Evolutionary conservation across 208 protist genomes (phyloP), one percentile per base, ranked within the genome.

Genomic region (Novymonas esmeraldas): DNA sequence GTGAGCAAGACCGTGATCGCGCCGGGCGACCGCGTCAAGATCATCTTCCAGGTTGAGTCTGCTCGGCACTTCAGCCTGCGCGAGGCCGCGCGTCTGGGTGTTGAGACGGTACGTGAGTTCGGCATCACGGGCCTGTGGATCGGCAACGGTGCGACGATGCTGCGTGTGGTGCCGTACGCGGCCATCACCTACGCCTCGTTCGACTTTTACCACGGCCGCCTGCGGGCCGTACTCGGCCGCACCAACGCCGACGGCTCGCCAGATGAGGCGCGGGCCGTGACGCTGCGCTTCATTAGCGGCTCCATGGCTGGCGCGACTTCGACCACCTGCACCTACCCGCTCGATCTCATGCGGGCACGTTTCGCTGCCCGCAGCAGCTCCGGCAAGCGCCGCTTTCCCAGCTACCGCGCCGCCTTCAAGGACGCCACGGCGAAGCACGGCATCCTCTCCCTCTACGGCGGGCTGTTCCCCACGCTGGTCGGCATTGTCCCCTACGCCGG

Each of bases 401-500:
- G 85, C 61, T 97, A 97, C 63, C 62, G 66, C 41, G 68, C 64
- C 48, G 89, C 90, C 10, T 92, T 92, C 44, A 71, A 74, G 14
- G 81, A 85, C 7, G 78, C 89, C 11, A 81, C 87, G 20, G 50
- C 51, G 18, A 69, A 64, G 22, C 77, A 93, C 42, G 92, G 92
- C 28, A 28, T 87, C 29, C 58, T 51, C n/a, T 83, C 85, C 9
- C 79, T 97, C 33, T 97, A 95, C 61, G 70, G 70, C 20, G 96
- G 96, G 28, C 75, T 98, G 39, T 73, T 87, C 48, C 93, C 95
- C 2, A 98, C 96, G 1, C 55, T 98, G n/a, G 67, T 94, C 11
- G 96, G 96, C 64, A 98, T 98, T 51, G 81, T 97, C 28, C 95
- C 95, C 7, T 98, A 98, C 79, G 94, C 96, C 10, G 96, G 95